These are phyloP conservation scores for Scheffersomyces amazonensis DNA, from an alignment of 805 yeast species.

Conservation along the genomic window DNA sequence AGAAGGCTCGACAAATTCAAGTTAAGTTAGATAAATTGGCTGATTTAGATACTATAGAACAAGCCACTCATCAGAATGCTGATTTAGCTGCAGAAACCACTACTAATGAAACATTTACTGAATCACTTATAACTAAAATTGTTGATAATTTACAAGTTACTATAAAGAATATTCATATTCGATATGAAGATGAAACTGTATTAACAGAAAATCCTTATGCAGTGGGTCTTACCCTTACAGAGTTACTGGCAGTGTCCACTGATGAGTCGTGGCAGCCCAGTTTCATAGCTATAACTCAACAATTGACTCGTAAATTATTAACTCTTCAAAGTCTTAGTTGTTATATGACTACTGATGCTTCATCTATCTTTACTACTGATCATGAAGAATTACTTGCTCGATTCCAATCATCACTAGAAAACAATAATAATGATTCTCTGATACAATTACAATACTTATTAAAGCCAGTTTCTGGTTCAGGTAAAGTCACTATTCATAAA, in stretches of 20 bases:
- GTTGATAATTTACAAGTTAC: conserved; percentile 91
- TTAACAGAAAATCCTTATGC: conserved; percentile 77
- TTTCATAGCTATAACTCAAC: conserved; percentile 69
- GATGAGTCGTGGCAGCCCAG: conserved; percentile 82
- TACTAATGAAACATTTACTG: conserved; percentile 79
- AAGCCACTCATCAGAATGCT: conserved; percentile 34
- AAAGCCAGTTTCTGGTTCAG: conserved; percentile 86
- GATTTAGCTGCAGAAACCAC: conserved; percentile 32
- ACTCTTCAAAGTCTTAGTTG: conserved; percentile 71
- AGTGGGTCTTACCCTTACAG: conserved; percentile 77
- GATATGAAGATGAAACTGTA: conserved; percentile 80
- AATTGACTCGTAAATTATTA: conserved; percentile 70
- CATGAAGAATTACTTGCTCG: neutral
- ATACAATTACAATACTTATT: conserved; percentile 53
- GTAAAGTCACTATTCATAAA: conserved; percentile 79
- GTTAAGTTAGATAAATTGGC: conserved; percentile 65
- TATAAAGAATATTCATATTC: conserved; percentile 83
- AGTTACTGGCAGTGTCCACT: conserved; percentile 88
- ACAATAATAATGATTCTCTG: conserved; percentile 6
- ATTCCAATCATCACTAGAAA: conserved; percentile 4
- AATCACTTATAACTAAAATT: conserved; percentile 81
- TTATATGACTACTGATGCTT: conserved; percentile 77
- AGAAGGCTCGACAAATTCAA: conserved; percentile 56
- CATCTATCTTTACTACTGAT: neutral
- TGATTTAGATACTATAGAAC: conserved; percentile 61